phyloP scores from a whole-genome alignment of 352 stramenopile species.

The Pythium dissotocum region DNA sequence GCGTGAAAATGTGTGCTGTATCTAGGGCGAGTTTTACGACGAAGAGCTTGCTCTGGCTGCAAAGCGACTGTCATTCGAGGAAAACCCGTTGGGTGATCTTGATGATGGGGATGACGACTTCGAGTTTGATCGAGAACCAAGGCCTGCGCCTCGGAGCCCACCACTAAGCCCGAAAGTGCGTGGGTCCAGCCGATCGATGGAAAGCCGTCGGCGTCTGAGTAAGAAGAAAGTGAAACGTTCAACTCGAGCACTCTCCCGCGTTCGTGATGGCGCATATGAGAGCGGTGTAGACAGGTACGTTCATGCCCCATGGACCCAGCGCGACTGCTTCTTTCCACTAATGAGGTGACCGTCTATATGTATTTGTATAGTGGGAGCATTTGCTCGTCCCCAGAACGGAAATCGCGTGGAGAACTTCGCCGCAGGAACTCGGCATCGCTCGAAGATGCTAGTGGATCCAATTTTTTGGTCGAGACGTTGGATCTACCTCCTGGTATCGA shows the following conservation, averaged over 20 bases:
- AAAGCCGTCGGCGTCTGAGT: conserved; percentile 50
- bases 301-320: background rate
- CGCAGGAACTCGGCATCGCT: conserved; percentile 43
- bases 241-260: conserved; percentile 46
- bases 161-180: conserved; percentile 59
- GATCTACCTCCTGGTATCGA: conserved; percentile 85
- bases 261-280: conserved; percentile 69
- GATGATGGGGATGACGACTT: conserved; percentile 89
- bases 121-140: conserved; percentile 82
- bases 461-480: conserved; percentile 88
- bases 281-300: conserved; percentile 79
- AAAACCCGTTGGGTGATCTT: conserved; percentile 65
- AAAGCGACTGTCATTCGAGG: conserved; percentile 81
- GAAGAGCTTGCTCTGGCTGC: conserved; percentile 59
- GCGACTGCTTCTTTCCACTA: no score
- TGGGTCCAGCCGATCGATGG: conserved; percentile 31
- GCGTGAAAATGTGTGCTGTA: background rate
- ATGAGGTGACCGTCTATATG: background rate
- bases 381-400: conserved; percentile 78
- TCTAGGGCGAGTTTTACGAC: conserved; percentile 73
- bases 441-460: conserved; percentile 72
- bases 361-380: conserved; percentile 43
- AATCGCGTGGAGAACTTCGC: conserved; percentile 43
- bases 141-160: conserved; percentile 45
- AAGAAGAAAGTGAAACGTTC: conserved; percentile 57